These are phyloP conservation scores for Rosa persica DNA, from an alignment of 306 rosid species.

Conservation along the genomic window DNA sequence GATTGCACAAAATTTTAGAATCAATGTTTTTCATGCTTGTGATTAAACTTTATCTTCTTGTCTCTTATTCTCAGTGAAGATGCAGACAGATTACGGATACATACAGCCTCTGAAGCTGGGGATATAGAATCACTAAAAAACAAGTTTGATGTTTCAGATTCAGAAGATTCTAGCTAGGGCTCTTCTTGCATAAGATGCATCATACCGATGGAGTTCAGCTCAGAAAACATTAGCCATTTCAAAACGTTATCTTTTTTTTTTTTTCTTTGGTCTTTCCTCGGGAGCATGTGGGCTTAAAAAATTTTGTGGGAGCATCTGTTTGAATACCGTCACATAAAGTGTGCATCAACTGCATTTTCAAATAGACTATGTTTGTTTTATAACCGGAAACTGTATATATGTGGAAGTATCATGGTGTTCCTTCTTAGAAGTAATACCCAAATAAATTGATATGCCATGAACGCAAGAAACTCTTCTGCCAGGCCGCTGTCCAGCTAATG, in stretches of 20 bases:
- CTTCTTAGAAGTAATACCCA: not conserved
- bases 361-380: not conserved
- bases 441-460: not conserved
- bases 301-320: conserved; percentile 18
- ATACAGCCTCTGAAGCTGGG: conserved; percentile 76
- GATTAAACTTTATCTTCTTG: not conserved
- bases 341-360: not conserved
- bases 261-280: not conserved
- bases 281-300: conserved; percentile 19
- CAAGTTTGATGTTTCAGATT: conserved; percentile 70
- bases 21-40: conserved; percentile 18
- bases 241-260: not conserved
- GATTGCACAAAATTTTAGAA: not conserved
- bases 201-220: not conserved
- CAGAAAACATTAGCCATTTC: not conserved
- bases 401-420: not conserved
- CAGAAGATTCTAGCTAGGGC: conserved; percentile 47
- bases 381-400: not conserved
- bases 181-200: conserved; percentile 31
- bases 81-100: conserved; percentile 71
- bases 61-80: conserved; percentile 63
- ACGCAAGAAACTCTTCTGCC: not conserved
- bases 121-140: conserved; percentile 74
- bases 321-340: not conserved
- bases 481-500: not conserved